Conservation (phyloP, 2,329 filamentous ascomycete genomes). For the Aureobasidium sp. region DNA sequence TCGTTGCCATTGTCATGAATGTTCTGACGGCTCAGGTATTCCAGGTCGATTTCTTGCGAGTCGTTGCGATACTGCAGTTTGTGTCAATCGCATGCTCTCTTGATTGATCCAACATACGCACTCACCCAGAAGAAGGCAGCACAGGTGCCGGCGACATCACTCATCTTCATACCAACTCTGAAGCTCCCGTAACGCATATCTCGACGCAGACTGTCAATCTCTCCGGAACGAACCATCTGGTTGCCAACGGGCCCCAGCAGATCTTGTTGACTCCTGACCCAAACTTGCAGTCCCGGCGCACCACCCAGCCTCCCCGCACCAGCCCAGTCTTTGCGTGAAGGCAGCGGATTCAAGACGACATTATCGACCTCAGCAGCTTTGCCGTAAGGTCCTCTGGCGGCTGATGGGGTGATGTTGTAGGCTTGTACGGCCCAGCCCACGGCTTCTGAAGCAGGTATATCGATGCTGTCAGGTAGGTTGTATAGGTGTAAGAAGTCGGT, state of each 20-base stretch:
- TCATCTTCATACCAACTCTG: conserved; percentile 57
- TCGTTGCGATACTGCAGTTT: conserved; percentile 60
- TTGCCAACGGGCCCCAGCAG: conserved; percentile 25
- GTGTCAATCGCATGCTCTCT: neutral
- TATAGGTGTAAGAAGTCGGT: conserved; percentile 58
- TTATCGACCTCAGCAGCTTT: conserved; percentile 53
- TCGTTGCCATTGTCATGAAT: conserved; percentile 19
- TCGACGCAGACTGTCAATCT: conserved; percentile 51
- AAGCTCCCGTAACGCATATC: conserved; percentile 66
- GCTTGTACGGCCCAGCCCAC: conserved; percentile 58
- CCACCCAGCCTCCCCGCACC: conserved; percentile 38
- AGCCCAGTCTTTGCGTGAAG: conserved; percentile 33
- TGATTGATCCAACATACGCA: neutral
- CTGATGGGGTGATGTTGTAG: conserved; percentile 54
- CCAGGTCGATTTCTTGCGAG: conserved; percentile 72
- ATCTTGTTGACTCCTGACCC: conserved; percentile 36
- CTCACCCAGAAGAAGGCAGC: conserved; percentile 71
- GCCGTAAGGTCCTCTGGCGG: conserved; percentile 54
- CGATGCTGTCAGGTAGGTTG: conserved; percentile 31
- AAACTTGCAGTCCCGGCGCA: conserved; percentile 48
- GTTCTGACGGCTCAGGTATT: conserved; percentile 59
- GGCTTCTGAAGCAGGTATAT: conserved; percentile 14
- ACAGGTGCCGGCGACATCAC: conserved; percentile 56
- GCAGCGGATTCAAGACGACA: conserved; percentile 45
- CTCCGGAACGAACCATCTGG: conserved; percentile 50